Percentiles rank a stretch among this genome's conserved stretches.
Evolutionary conservation across 768 basidiomycete genomes (phyloP).

Genomic region (Tricholoma saponaceum): DNA sequence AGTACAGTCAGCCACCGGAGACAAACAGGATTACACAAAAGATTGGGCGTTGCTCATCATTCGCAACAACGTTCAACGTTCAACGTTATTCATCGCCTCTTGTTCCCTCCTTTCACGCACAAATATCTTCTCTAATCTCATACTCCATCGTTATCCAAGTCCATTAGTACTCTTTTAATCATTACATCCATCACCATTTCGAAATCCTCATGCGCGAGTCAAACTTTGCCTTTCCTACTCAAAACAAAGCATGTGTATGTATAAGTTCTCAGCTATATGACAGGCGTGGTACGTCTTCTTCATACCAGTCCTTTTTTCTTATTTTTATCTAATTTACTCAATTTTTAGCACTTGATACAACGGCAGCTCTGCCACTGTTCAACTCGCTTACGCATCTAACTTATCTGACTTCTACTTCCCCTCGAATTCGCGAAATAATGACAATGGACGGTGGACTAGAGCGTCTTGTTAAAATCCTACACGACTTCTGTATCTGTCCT

Average conservation of each 20-base stretch:
- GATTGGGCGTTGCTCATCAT: background rate
- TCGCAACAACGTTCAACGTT: background rate
- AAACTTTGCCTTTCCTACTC: conserved; percentile 91
- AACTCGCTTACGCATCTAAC: conserved; percentile 95
- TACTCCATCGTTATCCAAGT: too few species aligned
- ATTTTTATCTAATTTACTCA: conserved; percentile 1
- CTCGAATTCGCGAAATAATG: conserved; percentile 97
- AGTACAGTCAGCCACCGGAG: conserved; percentile 11
- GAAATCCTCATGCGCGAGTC: conserved; percentile 74
- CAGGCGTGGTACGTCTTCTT: conserved; percentile 63
- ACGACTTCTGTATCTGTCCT: conserved; percentile 81
- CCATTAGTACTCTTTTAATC: background rate
- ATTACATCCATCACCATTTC: background rate
- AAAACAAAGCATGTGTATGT: conserved; percentile 93
- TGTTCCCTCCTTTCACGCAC: background rate
- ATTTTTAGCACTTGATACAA: conserved; percentile 45
- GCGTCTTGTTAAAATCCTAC: conserved; percentile 87
- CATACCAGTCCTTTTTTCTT: background rate
- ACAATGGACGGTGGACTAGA: conserved; percentile 97
- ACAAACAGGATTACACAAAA: conserved; percentile 11
- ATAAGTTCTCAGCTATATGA: conserved; percentile 95
- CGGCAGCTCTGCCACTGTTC: conserved; percentile 45
- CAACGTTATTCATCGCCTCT: background rate
- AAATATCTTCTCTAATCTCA: too few species aligned
- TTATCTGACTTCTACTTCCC: conserved; percentile 95